These are phyloP conservation scores for Aspergillus tanneri DNA, from an alignment of 2,329 filamentous ascomycete genomes.

Conservation along the genomic window DNA sequence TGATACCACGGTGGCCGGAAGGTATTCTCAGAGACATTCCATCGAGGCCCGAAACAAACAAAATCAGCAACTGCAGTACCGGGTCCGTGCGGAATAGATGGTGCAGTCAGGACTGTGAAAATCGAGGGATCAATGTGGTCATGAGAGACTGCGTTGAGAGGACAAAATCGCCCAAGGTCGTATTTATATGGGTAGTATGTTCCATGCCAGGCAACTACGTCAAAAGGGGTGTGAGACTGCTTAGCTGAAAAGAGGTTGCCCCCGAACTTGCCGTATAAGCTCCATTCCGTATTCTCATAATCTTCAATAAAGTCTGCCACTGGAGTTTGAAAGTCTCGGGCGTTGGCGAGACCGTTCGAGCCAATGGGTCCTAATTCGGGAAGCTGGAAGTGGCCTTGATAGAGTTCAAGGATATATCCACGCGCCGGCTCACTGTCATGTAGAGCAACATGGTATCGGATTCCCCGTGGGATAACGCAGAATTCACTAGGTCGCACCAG, in stretches of 20 bases:
- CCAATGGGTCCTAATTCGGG: slow-evolving; percentile 67
- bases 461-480: slow-evolving; percentile 64
- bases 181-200: slow-evolving; percentile 47
- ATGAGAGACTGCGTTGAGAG: slow-evolving; percentile 40
- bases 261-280: slow-evolving; percentile 62
- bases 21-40: slow-evolving; percentile 38
- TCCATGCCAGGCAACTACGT: slow-evolving; percentile 72
- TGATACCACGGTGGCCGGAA: slow-evolving; percentile 46
- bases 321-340: slow-evolving; percentile 64
- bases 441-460: slow-evolving; percentile 61
- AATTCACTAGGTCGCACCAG: slow-evolving; percentile 68
- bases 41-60: slow-evolving; percentile 34
- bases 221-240: slow-evolving; percentile 67
- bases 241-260: slow-evolving; percentile 60
- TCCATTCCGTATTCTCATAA: slow-evolving; percentile 59
- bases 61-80: slow-evolving; percentile 41
- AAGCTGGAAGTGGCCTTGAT: slow-evolving; percentile 63
- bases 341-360: slow-evolving; percentile 64
- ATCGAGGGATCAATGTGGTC: slow-evolving; percentile 45
- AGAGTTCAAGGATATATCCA: slow-evolving; percentile 68
- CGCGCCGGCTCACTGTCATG: slow-evolving; percentile 60
- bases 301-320: too few species aligned
- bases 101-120: slow-evolving; percentile 43
- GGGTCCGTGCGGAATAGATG: slow-evolving; percentile 36
- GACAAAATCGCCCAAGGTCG: slow-evolving; percentile 42